Percentiles rank a stretch among this genome's conserved stretches.
These are phyloP conservation scores for Colletotrichum sp. DNA, from an alignment of 2,329 filamentous ascomycete genomes.

Conservation along the genomic window DNA sequence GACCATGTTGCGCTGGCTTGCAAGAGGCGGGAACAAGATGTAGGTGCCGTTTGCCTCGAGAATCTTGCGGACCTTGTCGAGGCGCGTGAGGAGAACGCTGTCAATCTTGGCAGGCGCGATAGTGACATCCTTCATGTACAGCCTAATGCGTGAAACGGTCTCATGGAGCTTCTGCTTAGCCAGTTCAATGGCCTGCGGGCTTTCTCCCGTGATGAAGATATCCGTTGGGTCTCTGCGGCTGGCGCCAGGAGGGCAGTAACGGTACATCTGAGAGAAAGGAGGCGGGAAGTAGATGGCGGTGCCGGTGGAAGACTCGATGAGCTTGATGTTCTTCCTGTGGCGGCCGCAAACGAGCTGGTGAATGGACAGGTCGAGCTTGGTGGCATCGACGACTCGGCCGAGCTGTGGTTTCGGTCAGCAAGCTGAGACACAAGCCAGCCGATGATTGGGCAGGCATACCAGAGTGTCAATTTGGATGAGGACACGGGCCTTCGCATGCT, in stretches of 20 bases:
- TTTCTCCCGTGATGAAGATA: constrained; percentile 94
- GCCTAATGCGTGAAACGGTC: constrained; percentile 78
- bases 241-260: constrained; percentile 84
- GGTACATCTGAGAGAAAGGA: constrained; percentile 89
- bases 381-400: constrained; percentile 75
- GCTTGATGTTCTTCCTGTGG: constrained; percentile 95
- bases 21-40: constrained; percentile 88
- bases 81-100: constrained; percentile 85
- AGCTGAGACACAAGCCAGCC: background rate
- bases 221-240: constrained; percentile 84
- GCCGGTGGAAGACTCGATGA: constrained; percentile 93
- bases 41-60: constrained; percentile 96
- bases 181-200: constrained; percentile 79
- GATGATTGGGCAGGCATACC: constrained; percentile 50
- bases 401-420: constrained; percentile 52
- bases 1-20: constrained; percentile 82
- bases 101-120: constrained; percentile 94
- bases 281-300: constrained; percentile 98
- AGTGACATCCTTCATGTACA: constrained; percentile 90
- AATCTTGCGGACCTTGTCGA: constrained; percentile 98
- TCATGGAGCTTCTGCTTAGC: constrained; percentile 94
- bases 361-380: constrained; percentile 83
- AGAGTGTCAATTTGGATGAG: constrained; percentile 97
- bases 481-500: constrained; percentile 95
- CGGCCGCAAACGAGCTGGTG: constrained; percentile 93